Evolutionary conservation across 495 filamentous ascomycete genomes (phyloP).

Genomic region (Penicilliopsis zonata): DNA sequence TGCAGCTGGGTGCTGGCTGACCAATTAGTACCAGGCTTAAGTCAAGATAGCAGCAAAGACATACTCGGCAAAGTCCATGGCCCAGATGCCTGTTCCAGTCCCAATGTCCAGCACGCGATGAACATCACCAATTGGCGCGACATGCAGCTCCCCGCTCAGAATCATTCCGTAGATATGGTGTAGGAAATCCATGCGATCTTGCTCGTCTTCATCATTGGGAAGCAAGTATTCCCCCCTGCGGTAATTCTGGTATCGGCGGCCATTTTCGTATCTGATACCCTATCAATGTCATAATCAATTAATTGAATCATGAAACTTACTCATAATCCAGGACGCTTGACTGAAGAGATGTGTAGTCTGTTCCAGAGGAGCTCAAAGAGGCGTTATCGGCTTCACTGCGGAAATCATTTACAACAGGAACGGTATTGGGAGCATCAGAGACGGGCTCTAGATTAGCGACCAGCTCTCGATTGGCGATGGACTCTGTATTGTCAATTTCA

Average conservation of each 20-base stretch:
- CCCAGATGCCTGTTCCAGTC: conserved; percentile 46
- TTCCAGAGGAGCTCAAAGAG: no score
- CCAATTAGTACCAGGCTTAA: conserved; percentile 36
- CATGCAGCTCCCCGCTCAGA: conserved; percentile 36
- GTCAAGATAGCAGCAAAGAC: conserved; percentile 2
- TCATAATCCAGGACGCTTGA: no score
- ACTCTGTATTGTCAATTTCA: no score
- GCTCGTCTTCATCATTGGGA: conserved; percentile 18
- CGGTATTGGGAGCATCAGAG: no score
- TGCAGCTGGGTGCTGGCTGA: conserved; percentile 31
- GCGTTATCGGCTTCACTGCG: no score
- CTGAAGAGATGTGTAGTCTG: no score
- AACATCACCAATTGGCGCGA: conserved; percentile 32
- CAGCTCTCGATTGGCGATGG: no score
- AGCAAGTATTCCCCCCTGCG: conserved; percentile 44
- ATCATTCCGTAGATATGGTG: conserved; percentile 24
- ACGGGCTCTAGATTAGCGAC: no score
- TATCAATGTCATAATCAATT: no score
- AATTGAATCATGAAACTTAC: no score
- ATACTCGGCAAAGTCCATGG: conserved; percentile 24
- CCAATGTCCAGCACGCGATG: conserved; percentile 40
- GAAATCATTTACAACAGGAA: no score
- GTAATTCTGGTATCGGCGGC: conserved; percentile 53
- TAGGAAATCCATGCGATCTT: conserved; percentile 16
- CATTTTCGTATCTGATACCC: conserved; percentile 42